Base-by-base conservation (phyloP, 1,284 basidiomycete genomes). In the Exsudoporus floridanus region DNA sequence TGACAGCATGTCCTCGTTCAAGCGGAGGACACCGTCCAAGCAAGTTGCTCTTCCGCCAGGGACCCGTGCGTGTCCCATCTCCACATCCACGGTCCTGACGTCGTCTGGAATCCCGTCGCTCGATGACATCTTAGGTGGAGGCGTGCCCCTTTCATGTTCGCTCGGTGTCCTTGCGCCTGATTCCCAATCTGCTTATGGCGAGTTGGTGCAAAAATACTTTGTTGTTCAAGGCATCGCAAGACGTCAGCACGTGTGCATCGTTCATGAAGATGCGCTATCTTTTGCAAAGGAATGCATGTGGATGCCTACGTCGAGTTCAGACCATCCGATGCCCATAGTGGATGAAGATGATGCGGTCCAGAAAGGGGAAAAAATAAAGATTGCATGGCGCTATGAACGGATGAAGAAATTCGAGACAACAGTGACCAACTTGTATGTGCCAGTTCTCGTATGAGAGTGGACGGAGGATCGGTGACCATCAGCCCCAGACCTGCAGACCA, bases 121-220 rank as follows among this genome's bases (percentile, higher is more conserved):
- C n/a, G 96, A 99, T 71, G 97, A 99, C 67, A 82, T 98, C 53
- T 81, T 98, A 31, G 94, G 93, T 53, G 93, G 92, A 25, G 96
- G 96, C 14, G 72, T 98, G n/a, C 92, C 95, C 16, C 78, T 95
- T 42, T 88, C 90, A 13, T 89, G 88, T 53, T 80, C 81, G 10
- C 71, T 92, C 36, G 76, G 89, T 31, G 73, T 94, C 37, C 79
- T 91, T 36, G 84, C 91, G 19, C 88, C 94, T 1, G 92, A 98
- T 73, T 70, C 78, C 25, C 88, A 95, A 64, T 87, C 92, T 7
- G 84, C 90, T 13, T 98, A 98, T 73, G 86, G 87, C 4, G 84
- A 91, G 57, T 81, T 99, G 30, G 76, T 97, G 2, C 84, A 92
- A 62, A 88, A 92, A 58, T 97, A 98, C 70, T 95, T 86, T 62